Percentiles rank a stretch among this genome's conserved stretches.
Evolutionary conservation across 1,284 basidiomycete genomes (phyloP).

Genomic region (Ceratobasidium papillatum): DNA sequence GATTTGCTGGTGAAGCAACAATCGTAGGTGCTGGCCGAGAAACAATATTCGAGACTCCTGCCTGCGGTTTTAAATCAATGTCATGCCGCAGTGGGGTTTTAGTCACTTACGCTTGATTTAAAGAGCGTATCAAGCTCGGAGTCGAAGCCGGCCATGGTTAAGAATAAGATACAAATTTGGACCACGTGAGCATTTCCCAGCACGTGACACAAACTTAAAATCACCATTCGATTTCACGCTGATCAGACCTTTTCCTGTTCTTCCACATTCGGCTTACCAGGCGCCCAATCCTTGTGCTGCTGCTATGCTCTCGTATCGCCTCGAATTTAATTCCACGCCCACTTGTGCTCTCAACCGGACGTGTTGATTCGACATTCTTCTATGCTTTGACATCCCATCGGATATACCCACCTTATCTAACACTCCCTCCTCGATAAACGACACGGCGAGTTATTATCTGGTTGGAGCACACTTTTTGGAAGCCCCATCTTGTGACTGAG

Average conservation of each 20-base stretch:
- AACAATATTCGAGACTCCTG: conserved; percentile 31
- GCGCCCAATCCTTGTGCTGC: background rate
- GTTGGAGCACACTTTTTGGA: no score
- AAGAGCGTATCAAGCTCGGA: conserved; percentile 54
- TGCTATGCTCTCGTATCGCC: background rate
- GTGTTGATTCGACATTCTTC: no score
- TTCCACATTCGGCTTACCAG: background rate
- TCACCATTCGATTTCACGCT: background rate
- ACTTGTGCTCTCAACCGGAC: background rate
- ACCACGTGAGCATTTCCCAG: conserved; percentile 1
- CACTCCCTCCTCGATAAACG: background rate
- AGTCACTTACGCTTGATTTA: conserved; percentile 52
- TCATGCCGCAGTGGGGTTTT: background rate
- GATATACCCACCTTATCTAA: background rate
- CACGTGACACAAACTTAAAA: conserved; percentile 3
- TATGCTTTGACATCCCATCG: background rate
- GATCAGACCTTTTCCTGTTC: background rate
- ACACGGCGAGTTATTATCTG: no score
- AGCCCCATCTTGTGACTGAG: no score
- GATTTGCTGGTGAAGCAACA: background rate
- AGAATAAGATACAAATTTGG: conserved; percentile 3
- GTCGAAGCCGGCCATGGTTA: conserved; percentile 45
- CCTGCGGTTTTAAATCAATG: conserved; percentile 1
- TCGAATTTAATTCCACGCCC: background rate
- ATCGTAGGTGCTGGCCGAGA: conserved; percentile 41